A percentile compares a stretch with the other conserved stretches of the same genome.
Conservation (phyloP, 2,329 filamentous ascomycete species). For the Myotisia sp. region DNA sequence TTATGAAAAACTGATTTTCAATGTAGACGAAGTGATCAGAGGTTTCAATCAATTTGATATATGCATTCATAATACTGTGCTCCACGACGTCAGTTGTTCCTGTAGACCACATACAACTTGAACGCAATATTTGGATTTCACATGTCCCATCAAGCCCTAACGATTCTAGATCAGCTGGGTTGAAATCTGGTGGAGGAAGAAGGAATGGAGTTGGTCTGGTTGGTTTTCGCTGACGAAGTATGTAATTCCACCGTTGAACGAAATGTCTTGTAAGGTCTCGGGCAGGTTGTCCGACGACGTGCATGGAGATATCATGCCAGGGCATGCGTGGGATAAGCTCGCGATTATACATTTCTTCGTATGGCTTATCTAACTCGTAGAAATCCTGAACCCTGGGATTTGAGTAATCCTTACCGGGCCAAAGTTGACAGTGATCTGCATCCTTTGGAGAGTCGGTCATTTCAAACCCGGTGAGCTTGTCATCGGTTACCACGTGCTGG, state of each 20-base stretch:
- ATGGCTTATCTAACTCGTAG: slow-evolving; percentile 79
- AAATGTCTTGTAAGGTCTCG: slow-evolving; percentile 96
- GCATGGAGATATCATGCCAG: slow-evolving; percentile 95
- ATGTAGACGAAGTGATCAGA: slow-evolving; percentile 84
- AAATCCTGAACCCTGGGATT: slow-evolving; percentile 97
- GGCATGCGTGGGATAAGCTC: slow-evolving; percentile 90
- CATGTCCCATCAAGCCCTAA: slow-evolving; percentile 86
- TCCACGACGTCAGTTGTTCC: slow-evolving; percentile 41
- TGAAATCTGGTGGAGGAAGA: slow-evolving; percentile 84
- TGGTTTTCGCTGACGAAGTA: slow-evolving; percentile 80
- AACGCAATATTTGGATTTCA: slow-evolving; percentile 89
- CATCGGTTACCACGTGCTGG: slow-evolving; percentile 73
- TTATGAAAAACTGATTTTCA: slow-evolving; percentile 92
- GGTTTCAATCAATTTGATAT: slow-evolving; percentile 67
- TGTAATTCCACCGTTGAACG: slow-evolving; percentile 87
- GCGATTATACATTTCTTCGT: slow-evolving; percentile 86
- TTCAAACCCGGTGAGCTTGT: slow-evolving; percentile 66
- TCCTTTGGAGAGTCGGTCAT: slow-evolving; percentile 50
- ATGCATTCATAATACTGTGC: slow-evolving; percentile 79
- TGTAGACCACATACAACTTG: slow-evolving; percentile 55
- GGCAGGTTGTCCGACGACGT: slow-evolving; percentile 69
- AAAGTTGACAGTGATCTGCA: slow-evolving; percentile 89
- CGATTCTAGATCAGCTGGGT: slow-evolving; percentile 67
- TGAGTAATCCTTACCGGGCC: slow-evolving; percentile 94
- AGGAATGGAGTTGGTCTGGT: slow-evolving; percentile 88